These are phyloP conservation scores for Penicillium rolfsii DNA, from an alignment of 2,329 filamentous ascomycete species.

Conservation along the genomic window DNA sequence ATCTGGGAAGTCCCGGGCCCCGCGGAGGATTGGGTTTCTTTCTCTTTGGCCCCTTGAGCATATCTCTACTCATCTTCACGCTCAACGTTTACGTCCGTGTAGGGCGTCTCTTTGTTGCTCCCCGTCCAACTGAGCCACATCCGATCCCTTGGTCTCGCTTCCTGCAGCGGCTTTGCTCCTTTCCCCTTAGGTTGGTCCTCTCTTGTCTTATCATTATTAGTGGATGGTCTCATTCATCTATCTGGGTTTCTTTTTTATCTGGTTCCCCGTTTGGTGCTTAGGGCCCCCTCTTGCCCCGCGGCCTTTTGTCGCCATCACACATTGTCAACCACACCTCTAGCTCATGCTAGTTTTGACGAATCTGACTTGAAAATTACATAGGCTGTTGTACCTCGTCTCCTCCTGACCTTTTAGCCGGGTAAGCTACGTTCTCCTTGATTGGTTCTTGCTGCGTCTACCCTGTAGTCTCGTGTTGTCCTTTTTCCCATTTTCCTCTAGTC, in stretches of 20 bases:
- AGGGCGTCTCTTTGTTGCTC: slow-evolving; percentile 1
- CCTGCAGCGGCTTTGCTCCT: background rate
- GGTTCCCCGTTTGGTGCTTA: background rate
- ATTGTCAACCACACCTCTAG: background rate
- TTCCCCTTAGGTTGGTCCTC: background rate
- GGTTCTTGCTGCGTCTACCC: background rate
- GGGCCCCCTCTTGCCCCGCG: background rate
- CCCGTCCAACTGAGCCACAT: background rate
- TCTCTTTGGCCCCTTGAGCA: background rate
- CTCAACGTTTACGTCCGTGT: background rate
- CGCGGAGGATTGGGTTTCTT: background rate
- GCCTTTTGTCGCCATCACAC: background rate
- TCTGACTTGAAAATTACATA: background rate
- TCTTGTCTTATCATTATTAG: background rate
- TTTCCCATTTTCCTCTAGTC: background rate
- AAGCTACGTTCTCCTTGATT: background rate
- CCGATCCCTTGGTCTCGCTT: background rate
- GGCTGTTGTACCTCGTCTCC: background rate
- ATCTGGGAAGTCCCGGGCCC: slow-evolving; percentile 3
- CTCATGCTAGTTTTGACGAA: background rate
- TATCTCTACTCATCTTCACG: background rate
- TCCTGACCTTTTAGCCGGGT: background rate
- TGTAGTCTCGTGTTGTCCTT: background rate
- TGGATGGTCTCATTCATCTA: background rate
- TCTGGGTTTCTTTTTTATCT: background rate